phyloP scores from a whole-genome alignment of 768 basidiomycete genomes.

The Pilatotrama ljubarskyi region DNA sequence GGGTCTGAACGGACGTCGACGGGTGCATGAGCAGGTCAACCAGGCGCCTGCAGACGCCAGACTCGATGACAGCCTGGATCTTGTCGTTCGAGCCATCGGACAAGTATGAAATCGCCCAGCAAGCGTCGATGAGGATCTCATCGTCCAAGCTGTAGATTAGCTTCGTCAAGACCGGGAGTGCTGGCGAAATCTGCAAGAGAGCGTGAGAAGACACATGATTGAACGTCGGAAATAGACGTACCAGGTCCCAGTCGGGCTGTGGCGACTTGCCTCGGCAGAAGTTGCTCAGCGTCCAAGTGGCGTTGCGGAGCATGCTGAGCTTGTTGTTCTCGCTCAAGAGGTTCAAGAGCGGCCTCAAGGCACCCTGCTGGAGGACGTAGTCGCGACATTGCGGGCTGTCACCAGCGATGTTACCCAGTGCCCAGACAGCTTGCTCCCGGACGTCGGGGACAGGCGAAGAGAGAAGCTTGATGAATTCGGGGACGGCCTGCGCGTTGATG shows the following conservation, averaged over 20 bases:
- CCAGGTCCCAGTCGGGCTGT: constrained; percentile 97
- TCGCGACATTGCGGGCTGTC: constrained; percentile 98
- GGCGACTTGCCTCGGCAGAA: constrained; percentile 98
- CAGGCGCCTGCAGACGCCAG: constrained; percentile 94
- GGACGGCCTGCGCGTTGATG: constrained; percentile 91
- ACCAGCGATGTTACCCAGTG: constrained; percentile 97
- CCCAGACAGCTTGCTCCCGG: constrained; percentile 99
- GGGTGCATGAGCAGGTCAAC: constrained; percentile 96
- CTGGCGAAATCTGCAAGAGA: constrained; percentile 85
- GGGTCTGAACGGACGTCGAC: constrained; percentile 95
- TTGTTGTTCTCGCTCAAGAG: constrained; percentile 96
- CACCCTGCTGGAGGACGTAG: constrained; percentile 92
- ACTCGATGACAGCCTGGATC: constrained; percentile 99
- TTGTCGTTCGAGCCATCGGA: constrained; percentile 99
- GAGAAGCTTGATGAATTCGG: constrained; percentile 94
- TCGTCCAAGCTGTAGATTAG: constrained; percentile 98
- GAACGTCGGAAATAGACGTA: constrained; percentile 39
- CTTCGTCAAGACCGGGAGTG: constrained; percentile 94
- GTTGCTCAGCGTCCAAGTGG: constrained; percentile 99
- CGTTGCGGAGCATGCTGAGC: constrained; percentile 96
- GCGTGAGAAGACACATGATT: constrained; percentile 22
- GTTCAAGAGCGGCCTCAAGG: constrained; percentile 86
- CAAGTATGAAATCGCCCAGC: constrained; percentile 99
- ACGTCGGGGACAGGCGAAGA: constrained; percentile 96
- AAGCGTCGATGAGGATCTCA: constrained; percentile 98